Evolutionary conservation across 305 asterid species (phyloP), one percentile per base, ranked within the genome.

Genomic region (Caryopteris hybrid): DNA sequence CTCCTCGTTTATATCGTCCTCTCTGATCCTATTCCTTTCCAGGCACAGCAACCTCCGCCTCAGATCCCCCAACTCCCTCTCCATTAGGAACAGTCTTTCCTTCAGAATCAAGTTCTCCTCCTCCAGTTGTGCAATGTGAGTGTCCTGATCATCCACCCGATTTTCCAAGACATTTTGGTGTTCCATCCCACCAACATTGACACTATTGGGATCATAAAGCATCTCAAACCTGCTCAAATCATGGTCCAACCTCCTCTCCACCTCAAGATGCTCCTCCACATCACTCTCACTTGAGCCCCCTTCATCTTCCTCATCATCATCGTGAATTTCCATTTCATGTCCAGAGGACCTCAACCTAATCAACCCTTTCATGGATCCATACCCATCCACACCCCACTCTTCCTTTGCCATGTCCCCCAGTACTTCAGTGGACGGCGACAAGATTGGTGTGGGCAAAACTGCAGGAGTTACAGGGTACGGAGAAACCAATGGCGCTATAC

Each of bases 201-300:
- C 66, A 21, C 55, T 78, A 48, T 67, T 89, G 0, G 98, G 98
- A 72, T 80, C 66, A 48, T 78, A 92, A 43, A 89, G 77, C 98
- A 92, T 92, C 86, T 92, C 98, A 51, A 92, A 92, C 66, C 95
- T 82, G 71, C 96, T 92, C 84, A 92, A 77, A 62, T 86, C 98
- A 75, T 87, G 95, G 62, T 87, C 94, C 78, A 90, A 77, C 77
- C 98, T 85, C 83, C 90, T 86, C 82, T 90, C 97, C 29, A 88
- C 93, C 84, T 92, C 97, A 17, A 86, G 87, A 52, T 89, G 98
- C 81, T 89, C 98, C 84, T 89, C 98, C 60, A 86, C 88, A 57
- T 92, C 96, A 73, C 98, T 89, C 70, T 81, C 98, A 5, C 95
- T 84, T 0, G 96, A 90, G 21, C 93, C 93, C 4, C 88, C 95